phyloP scores from a whole-genome alignment of 2,329 filamentous ascomycete genomes.

The Calcarisporium arbuscula region DNA sequence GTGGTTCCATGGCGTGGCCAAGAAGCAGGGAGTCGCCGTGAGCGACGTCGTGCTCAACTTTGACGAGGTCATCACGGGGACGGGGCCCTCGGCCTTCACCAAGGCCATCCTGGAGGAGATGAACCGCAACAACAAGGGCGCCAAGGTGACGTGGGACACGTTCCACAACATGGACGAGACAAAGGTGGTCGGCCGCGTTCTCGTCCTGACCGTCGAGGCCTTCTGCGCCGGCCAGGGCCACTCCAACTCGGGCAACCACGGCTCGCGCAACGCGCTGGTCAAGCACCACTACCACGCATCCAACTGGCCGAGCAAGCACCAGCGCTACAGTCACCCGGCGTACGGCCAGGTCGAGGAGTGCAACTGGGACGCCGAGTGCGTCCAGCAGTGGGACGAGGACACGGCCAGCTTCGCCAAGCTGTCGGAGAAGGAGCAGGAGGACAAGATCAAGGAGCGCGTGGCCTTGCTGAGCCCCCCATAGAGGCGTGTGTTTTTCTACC shows the following conservation, averaged over 20 bases:
- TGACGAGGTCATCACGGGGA: slow-evolving; percentile 67
- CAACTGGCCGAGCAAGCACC: slow-evolving; percentile 62
- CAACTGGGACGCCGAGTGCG: slow-evolving; percentile 62
- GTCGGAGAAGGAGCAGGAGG: slow-evolving; percentile 52
- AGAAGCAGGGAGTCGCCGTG: slow-evolving; percentile 51
- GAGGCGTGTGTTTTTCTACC: no score
- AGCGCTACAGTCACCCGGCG: slow-evolving; percentile 59
- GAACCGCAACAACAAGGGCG: slow-evolving; percentile 34
- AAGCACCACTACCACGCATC: slow-evolving; percentile 73
- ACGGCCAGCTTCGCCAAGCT: slow-evolving; percentile 54
- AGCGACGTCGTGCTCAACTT: slow-evolving; percentile 61
- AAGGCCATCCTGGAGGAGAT: slow-evolving; percentile 59
- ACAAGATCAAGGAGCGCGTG: slow-evolving; percentile 30
- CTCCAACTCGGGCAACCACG: slow-evolving; percentile 65
- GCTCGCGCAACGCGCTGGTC: slow-evolving; percentile 58
- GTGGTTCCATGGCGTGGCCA: slow-evolving; percentile 56
- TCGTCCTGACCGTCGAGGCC: slow-evolving; percentile 64
- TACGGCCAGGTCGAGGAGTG: slow-evolving; percentile 66
- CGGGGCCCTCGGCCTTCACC: slow-evolving; percentile 65
- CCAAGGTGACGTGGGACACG: slow-evolving; percentile 49
- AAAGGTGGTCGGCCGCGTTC: slow-evolving; percentile 55
- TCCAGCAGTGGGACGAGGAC: slow-evolving; percentile 59
- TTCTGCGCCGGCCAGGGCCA: slow-evolving; percentile 69
- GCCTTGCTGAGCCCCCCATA: no score
- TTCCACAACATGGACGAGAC: slow-evolving; percentile 64